Base-by-base conservation (phyloP, 345 rosid genomes). In the Moricandia arvensis region DNA sequence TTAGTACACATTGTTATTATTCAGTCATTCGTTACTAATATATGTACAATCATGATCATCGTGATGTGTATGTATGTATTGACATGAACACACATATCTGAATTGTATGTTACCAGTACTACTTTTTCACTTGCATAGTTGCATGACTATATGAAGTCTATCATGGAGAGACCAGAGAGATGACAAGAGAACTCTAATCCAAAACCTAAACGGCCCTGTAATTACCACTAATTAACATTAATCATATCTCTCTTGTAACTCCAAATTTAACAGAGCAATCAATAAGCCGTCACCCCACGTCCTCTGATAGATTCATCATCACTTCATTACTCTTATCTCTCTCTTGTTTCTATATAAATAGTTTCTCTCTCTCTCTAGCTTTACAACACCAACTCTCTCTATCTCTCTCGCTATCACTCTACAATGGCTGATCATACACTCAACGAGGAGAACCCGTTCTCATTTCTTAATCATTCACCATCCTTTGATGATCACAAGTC, bases 261-360 rank as follows among this genome's bases (percentile, higher is more conserved):
- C 77, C 76, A 64, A 77, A 71, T 58, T 47, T 64, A 65, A 64
- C 55, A 64, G 11, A 21, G 30, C 67, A 45, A 77, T 77, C 76
- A 77, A 72, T 71, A 58, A 11, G 80, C 80, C 80, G 77, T 71
- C 80, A 63, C 66, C 70, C 80, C 76, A 71, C 80, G 63, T 65
- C 63, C 21, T 64, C 75, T 71, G 15, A 57, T 64, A 58, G 27
- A 1, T 61, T 75, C 41, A 76, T 76, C 75, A 77, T 71, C 72
- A 64, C 66, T 68, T 59, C 70, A 33, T 69, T 55, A 53, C 59
- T 43, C 55, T 37, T 16, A 24, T 38, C 43, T 45, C 16, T 37
- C 59, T 63, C 31, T 3, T 4, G 6, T 62, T 4, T 59, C n/a
- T 70, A 71, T 71, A 77, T 77, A 71, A 71, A 71, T 49, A 38